Base-by-base conservation (phyloP, 768 basidiomycete genomes). In the Sutorius australiensis region DNA sequence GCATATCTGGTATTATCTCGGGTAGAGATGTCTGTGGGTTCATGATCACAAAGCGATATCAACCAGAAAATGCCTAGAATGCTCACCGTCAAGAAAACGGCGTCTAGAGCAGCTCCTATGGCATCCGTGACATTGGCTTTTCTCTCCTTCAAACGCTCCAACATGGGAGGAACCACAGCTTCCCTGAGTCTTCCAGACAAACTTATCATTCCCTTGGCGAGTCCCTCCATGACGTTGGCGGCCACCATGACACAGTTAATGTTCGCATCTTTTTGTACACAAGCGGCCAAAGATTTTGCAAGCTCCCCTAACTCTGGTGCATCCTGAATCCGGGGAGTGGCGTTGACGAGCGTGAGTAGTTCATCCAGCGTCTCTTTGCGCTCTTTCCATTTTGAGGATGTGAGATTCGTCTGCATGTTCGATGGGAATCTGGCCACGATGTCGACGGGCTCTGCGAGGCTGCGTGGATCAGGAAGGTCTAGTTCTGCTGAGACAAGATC, bases 341-440 rank as follows among this genome's bases (percentile, higher is more conserved):
- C 73, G 48, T 80, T 80, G 30, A 98, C 71, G 33, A 92, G 71
- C 3, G 80, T 80, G 41, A 84, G 76, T 21, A 95, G 77, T 27
- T 92, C 91, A 58, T 97, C 94, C 31, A 98, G 75, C 3, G 82
- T 89, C 61, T 95, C 90, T 65, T 98, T 94, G 37, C 92, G 83
- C 59, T 99, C 97, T 65, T 99, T 98, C 97, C 97, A 99, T 71
- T 98, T 98, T 0, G 92, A 84, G 5, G 97, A 98, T 21, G 84
- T 80, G 46, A 99, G 77, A 46, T 80, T 75, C 3, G 84, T 75
- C 53, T 89, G 82, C 55, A 98, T 76, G 51, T 85, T 84, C 3
- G 81, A 67, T 0, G 97, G 89, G 39, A 98, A 77, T 58, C 87
- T 86, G 3, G 82, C 69, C 19, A 86, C 75, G 50, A 97, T 83